Percentiles rank a stretch among this genome's conserved stretches.
These are phyloP conservation scores for Xylariomycetidae sp. DNA, from an alignment of 2,329 filamentous ascomycete species.

Conservation along the genomic window DNA sequence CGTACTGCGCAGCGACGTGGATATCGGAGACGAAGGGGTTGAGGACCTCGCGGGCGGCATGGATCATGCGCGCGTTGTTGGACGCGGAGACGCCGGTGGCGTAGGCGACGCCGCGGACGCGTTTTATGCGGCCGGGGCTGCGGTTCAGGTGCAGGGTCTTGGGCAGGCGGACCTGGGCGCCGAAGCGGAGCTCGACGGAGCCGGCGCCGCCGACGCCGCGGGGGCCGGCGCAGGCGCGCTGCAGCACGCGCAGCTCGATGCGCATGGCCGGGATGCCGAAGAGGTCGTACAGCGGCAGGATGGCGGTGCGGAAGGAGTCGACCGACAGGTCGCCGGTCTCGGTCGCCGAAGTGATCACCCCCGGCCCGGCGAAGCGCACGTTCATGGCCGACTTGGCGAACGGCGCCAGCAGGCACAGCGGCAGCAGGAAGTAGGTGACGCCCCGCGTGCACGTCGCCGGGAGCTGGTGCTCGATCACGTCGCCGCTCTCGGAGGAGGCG, in stretches of 20 bases:
- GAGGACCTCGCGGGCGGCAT: slow-evolving; percentile 77
- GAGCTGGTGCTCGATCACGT: slow-evolving; percentile 75
- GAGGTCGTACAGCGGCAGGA: slow-evolving; percentile 81
- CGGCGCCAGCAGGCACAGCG: slow-evolving; percentile 82
- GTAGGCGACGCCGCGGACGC: slow-evolving; percentile 88
- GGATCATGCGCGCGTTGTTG: slow-evolving; percentile 94
- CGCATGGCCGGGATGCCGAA: slow-evolving; percentile 78
- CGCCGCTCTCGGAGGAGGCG: slow-evolving; percentile 60
- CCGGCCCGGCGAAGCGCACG: slow-evolving; percentile 80
- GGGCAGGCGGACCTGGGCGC: slow-evolving; percentile 85
- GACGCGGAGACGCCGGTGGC: slow-evolving; percentile 84
- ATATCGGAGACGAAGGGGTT: slow-evolving; percentile 85
- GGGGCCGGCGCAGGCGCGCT: slow-evolving; percentile 69
- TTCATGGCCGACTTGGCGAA: slow-evolving; percentile 91
- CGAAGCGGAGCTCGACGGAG: slow-evolving; percentile 88
- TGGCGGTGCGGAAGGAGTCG: slow-evolving; percentile 87
- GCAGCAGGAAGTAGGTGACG: slow-evolving; percentile 85
- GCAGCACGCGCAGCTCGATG: slow-evolving; percentile 79
- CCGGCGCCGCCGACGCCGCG: slow-evolving; percentile 78
- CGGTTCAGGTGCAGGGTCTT: slow-evolving; percentile 87
- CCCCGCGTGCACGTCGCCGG: slow-evolving; percentile 73
- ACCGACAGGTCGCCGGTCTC: slow-evolving; percentile 80
- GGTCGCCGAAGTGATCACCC: slow-evolving; percentile 86
- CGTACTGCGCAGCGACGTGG: slow-evolving; percentile 79
- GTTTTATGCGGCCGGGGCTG: slow-evolving; percentile 77